Base-by-base conservation (phyloP, 176 grass and related monocot genomes). In the Oryza rufipogon region DNA sequence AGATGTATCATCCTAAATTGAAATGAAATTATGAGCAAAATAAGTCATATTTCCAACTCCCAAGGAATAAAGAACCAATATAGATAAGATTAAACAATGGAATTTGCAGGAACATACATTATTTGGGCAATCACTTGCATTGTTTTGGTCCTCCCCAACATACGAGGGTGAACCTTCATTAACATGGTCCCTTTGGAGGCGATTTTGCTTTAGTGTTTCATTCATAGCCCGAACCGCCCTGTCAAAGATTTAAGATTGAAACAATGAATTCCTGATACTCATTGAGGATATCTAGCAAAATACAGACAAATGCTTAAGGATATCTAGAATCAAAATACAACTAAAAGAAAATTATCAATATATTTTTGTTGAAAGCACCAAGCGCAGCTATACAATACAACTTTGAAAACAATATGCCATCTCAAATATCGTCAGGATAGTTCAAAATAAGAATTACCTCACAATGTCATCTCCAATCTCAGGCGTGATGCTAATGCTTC, bases 171-270 rank as follows among this genome's bases (percentile, higher is more conserved):
- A 87, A 84, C 78, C 78, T 74, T 92, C 96, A 88, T 92, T 77
- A 79, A 87, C 83, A 86, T 91, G 85, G 80, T 98, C 96, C 86
- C 87, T 90, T 56, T 88, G 84, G 71, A 99, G 90, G 66, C 93
- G 91, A 89, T 99, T 96, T 89, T 99, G 97, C 86, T 99, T 99
- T 82, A 99, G 75, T 82, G 97, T 99, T 92, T 96, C 97, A 63
- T 94, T 99, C 93, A 99, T 99, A 86, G 93, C 93, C 81, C 97
- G 88, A 89, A 99, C 97, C 83, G 93, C 93, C 88, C 97, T 99
- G 84, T 68, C 75, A 75, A 83, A 71, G 23, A 92, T 86, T 78
- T 75, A 77, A 79, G 82, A 73, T 58, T 81, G 19, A 64, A 79
- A 86, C 46, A 81, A 80, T 75, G 80, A 85, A 64, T 60, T 45